These are phyloP conservation scores for Nigrospora sphaerica DNA, from an alignment of 2,329 filamentous ascomycete genomes.

Conservation along the genomic window DNA sequence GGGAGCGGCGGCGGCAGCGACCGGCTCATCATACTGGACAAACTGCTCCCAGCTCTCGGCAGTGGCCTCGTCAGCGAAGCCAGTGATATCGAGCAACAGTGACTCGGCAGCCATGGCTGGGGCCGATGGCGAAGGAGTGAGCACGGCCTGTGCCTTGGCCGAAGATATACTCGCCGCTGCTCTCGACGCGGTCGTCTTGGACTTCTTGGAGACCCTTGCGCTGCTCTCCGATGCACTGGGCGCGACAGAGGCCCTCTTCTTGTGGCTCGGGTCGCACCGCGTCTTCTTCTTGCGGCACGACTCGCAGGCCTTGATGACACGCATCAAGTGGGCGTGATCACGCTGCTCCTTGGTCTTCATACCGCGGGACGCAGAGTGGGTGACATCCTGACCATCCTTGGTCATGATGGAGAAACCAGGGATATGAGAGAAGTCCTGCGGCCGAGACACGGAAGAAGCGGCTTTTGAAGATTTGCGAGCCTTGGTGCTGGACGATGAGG, in stretches of 20 bases:
- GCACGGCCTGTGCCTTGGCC: conserved; percentile 4
- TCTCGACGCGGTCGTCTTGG: conserved; percentile 21
- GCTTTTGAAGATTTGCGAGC: conserved; percentile 16
- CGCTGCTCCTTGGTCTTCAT: conserved; percentile 63
- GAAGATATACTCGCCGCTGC: conserved; percentile 10
- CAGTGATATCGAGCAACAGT: conserved; percentile 11
- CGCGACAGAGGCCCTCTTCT: conserved; percentile 33
- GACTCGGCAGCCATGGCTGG: conserved; percentile 7
- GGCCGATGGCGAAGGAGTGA: conserved; percentile 8
- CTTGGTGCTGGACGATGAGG: conserved; percentile 22
- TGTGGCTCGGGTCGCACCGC: conserved; percentile 54
- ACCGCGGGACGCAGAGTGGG: conserved; percentile 53
- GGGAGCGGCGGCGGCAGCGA: conserved; percentile 15
- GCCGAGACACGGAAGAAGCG: conserved; percentile 8
- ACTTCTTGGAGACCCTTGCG: conserved; percentile 34
- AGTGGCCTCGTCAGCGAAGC: conserved; percentile 9
- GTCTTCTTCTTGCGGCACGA: conserved; percentile 57
- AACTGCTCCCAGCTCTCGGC: conserved; percentile 38
- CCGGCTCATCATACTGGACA: conserved; percentile 31
- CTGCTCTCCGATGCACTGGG: conserved; percentile 16
- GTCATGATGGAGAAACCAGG: conserved; percentile 64
- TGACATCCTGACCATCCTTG: conserved; percentile 55
- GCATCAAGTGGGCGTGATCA: conserved; percentile 59
- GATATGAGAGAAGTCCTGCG: conserved; percentile 41
- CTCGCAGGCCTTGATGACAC: conserved; percentile 61